Base-by-base conservation (phyloP, 306 rosid genomes). In the Vigna trinervia region DNA sequence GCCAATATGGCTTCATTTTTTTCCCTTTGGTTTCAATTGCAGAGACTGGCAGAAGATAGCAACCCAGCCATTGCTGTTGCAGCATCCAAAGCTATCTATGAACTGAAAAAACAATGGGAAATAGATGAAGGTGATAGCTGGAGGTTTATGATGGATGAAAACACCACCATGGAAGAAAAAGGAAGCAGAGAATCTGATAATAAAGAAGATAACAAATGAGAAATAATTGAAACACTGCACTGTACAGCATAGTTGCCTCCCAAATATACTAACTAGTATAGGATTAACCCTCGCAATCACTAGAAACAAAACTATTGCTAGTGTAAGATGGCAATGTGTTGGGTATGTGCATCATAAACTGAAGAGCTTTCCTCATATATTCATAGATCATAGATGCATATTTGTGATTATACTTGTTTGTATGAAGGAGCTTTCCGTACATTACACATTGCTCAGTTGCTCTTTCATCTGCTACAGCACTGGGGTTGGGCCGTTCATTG, bases 91-190 rank as follows among this genome's bases (percentile, higher is more conserved):
- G 93, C 99, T 36, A 95, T 95, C 34, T 84, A 65, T 83, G 99
- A 89, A 83, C 96, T 95, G 84, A 95, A 92, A 88, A 95, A 88
- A 77, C 99, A 95, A 77, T 95, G 99, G 99, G 92, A 90, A 78
- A 92, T 95, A 61, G 84, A 85, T 77, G 99, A 95, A 69, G 98
- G 97, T 36, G 98, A 95, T 71, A 89, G 91, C 88, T 95, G 96
- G 96, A 87, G 93, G 59, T 92, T 95, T 75, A 89, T 82, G 86
- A 80, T 92, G 93, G 86, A 88, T 77, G 87, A 76, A 73, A 80
- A 74, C 80, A 51, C 74, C 66, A 61, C 48, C 34, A 30, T 30
- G 77, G 85, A 86, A 64, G 85, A 77, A 47, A 90, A 53, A 47
- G 86, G 76, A 60, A 76, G 56, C 61, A 76, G 45, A 82, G 84